Evolutionary conservation across 1,284 basidiomycete species (phyloP).

Genomic region (Serendipita sp.): DNA sequence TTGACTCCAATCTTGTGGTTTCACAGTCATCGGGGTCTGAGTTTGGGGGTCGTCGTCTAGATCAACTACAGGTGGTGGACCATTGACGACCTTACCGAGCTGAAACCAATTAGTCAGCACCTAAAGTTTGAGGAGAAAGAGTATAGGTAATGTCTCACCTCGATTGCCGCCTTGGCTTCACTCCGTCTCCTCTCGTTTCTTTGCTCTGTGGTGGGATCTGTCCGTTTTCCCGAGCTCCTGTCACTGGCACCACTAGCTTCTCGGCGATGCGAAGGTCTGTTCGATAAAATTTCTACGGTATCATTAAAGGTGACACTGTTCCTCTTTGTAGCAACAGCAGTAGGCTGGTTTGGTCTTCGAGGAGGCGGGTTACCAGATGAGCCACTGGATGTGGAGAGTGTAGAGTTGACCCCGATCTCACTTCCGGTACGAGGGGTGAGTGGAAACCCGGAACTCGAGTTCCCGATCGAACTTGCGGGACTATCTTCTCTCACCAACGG

Average conservation of each 20-base stretch:
- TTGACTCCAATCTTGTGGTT: not conserved
- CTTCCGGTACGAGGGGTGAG: constrained; percentile 54
- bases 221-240: not conserved
- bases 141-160: constrained; percentile 34
- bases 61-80: constrained; percentile 41
- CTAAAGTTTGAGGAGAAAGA: constrained; percentile 5
- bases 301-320: constrained; percentile 49
- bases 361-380: constrained; percentile 9
- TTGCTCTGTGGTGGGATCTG: constrained; percentile 13
- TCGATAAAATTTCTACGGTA: constrained; percentile 13
- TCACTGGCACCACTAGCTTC: constrained; percentile 9
- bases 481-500: constrained; percentile 34
- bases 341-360: not conserved
- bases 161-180: constrained; percentile 65
- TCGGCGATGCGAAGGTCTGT: constrained; percentile 14
- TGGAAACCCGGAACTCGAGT: constrained; percentile 50
- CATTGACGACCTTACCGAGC: constrained; percentile 71
- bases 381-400: constrained; percentile 14
- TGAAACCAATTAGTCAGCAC: constrained; percentile 18
- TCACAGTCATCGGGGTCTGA: not conserved
- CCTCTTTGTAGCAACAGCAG: constrained; percentile 33
- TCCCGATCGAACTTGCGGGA: constrained; percentile 65
- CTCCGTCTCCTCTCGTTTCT: constrained; percentile 47
- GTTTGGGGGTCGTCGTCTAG: constrained; percentile 32
- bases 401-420: constrained; percentile 31